Conservation (phyloP, 352 stramenopile genomes). For the Lagenidium sp. region DNA sequence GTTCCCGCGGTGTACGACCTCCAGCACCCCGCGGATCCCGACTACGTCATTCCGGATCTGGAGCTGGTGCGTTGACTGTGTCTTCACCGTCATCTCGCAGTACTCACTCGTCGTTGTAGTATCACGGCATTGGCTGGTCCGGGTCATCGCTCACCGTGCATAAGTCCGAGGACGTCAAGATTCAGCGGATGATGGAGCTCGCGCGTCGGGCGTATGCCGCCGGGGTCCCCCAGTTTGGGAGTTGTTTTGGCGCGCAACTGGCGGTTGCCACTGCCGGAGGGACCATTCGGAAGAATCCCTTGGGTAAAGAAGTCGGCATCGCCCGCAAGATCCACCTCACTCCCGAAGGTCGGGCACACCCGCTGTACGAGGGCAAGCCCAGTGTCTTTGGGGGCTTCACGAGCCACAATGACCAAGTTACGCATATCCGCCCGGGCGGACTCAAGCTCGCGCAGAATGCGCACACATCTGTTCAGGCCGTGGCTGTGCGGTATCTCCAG, state of each 20-base stretch:
- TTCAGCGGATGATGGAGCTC: conserved; percentile 36
- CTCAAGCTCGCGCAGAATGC: conserved; percentile 44
- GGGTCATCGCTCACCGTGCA: conserved; percentile 64
- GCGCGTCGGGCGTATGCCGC: conserved; percentile 26
- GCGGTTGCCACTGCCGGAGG: conserved; percentile 46
- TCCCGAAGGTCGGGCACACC: conserved; percentile 39
- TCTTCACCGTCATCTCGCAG: background rate
- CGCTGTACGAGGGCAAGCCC: conserved; percentile 66
- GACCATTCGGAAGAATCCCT: conserved; percentile 45
- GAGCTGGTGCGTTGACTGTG: conserved; percentile 17
- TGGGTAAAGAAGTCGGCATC: conserved; percentile 54
- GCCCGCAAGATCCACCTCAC: conserved; percentile 64
- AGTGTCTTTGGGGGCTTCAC: conserved; percentile 63
- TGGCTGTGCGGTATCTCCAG: conserved; percentile 39
- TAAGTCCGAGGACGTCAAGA: conserved; percentile 35
- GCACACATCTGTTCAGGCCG: conserved; percentile 53
- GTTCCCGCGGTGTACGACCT: conserved; percentile 43
- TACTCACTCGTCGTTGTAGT: conserved; percentile 15
- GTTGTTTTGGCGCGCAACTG: conserved; percentile 64
- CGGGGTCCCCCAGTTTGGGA: conserved; percentile 68
- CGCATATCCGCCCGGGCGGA: conserved; percentile 35
- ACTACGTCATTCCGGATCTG: conserved; percentile 42
- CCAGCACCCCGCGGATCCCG: conserved; percentile 45
- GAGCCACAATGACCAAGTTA: conserved; percentile 73
- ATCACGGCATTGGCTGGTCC: conserved; percentile 69